These are phyloP conservation scores for Apium graveolens DNA, from an alignment of 129 eudicot genomes.

Conservation along the genomic window DNA sequence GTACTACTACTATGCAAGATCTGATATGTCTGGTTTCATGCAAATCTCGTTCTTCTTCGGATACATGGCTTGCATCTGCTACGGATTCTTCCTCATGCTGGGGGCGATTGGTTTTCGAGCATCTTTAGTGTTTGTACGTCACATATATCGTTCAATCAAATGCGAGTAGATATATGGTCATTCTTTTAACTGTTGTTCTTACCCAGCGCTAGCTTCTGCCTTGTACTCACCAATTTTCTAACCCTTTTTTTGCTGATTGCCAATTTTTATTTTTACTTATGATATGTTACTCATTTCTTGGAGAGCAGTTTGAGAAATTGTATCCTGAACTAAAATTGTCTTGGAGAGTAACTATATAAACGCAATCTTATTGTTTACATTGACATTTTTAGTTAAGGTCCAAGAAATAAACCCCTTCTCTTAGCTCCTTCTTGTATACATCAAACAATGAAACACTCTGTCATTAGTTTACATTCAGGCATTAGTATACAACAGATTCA, in stretches of 20 bases:
- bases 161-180: slow-evolving; percentile 10
- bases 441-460: not conserved
- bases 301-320: not conserved
- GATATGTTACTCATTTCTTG: not conserved
- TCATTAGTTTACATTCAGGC: too few species aligned
- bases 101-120: slow-evolving; percentile 15
- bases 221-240: not conserved
- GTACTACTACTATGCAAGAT: slow-evolving; percentile 17
- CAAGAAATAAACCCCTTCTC: not conserved
- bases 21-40: slow-evolving; percentile 19
- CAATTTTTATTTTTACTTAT: too few species aligned
- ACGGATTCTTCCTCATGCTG: slow-evolving; percentile 20
- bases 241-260: too few species aligned
- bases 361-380: slow-evolving; percentile 1
- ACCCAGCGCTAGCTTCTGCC: not conserved
- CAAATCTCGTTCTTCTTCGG: slow-evolving; percentile 18
- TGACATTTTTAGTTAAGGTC: not conserved
- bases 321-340: not conserved
- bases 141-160: slow-evolving; percentile 17
- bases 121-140: slow-evolving; percentile 13
- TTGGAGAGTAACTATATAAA: not conserved
- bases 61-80: slow-evolving; percentile 20
- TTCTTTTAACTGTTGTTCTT: not conserved
- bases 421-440: not conserved
- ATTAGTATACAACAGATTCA: too few species aligned